Base-by-base conservation (phyloP, 1,284 basidiomycete genomes). In the Tylopilus orsonianus region DNA sequence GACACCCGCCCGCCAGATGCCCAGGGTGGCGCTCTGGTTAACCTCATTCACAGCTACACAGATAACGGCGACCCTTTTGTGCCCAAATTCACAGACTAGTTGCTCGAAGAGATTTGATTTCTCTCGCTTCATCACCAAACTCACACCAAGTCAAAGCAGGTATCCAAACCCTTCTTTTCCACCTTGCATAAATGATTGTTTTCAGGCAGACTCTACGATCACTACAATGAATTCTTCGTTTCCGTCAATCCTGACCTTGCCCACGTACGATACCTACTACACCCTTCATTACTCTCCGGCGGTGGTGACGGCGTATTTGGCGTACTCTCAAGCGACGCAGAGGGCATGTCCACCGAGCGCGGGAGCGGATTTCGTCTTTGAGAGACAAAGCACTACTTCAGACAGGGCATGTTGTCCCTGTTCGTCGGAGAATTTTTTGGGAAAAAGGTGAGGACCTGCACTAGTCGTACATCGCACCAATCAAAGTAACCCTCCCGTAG, bases 11-110 rank as follows among this genome's bases (percentile, higher is more conserved):
- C 46, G 8, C 34, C 41, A 90, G 89, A 80, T 50, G 74, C 83
- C 0, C 83, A 87, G 54, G 97, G 97, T 1, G 97, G 97, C 4
- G 90, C 93, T 8, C 77, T 99, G 29, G 93, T 99, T 5, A 97
- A 97, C 54, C 77, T 93, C 26, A 97, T 99, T 48, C 95, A 99
- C 65, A 81, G 88, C 22, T 97, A 97, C 63, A 97, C 97, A 0
- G 87, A 94, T 58, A 97, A 97, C 58, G 97, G 97, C 29, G 96
- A 99, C 64, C 96, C 97, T 0, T 96, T 98, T 65, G 87, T 98
- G 37, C 80, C 92, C 45, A 81, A 80, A 47, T 98, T 98, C 64
- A 97, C 94, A 2, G 87, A 95, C 55, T 83, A 90, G 55, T 77
- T 99, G 1, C 78, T 99, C 27, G 92, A 95, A 75, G 92, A 97